Evolutionary conservation across 306 rosid species (phyloP), one percentile per base, ranked within the genome.

Genomic region (Sphenostylis stenocarpa): DNA sequence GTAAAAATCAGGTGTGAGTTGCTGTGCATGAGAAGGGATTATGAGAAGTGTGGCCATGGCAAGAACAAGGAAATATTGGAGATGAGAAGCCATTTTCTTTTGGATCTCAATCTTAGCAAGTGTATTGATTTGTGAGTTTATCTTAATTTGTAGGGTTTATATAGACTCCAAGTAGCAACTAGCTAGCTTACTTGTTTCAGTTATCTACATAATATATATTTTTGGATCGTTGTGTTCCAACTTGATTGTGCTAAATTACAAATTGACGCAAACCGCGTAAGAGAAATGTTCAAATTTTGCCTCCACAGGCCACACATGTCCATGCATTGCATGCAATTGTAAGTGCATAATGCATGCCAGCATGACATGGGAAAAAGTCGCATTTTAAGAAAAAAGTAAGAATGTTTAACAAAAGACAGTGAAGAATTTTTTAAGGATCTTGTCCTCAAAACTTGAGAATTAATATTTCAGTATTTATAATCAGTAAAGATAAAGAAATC

Each of bases 1-100:
- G 52, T 80, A 73, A 44, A 80, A 80, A 20, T 72, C 23, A 53
- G 84, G 67, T 21, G 52, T 53, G 56, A 80, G 84, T 16, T 73
- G 84, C 7, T 73, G 16, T 33, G 62, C 69, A 70, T 45, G n/a
- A 5, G 82, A 69, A 31, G 67, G 69, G 17, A 58, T 44, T 38
- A 41, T 48, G 21, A 79, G 19, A 38, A 79, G 20, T 61, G 55
- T 57, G 33, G 19, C 3, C 16, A 48, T 57, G 33, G 17, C 24
- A 53, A 60, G 15, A 21, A 69, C 43, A 24, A 36, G 11, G 31
- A 31, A 58, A 61, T 17, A 36, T 61, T 58, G 77, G 31, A 78
- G 9, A 48, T 33, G 36, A 79, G 47, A 79, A 79, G 77, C 65
- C 82, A 78, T 78, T 70, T 7, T 11, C 21, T 33, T 58, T 61